A percentile compares a stretch with the other conserved stretches of the same genome.
Conservation (phyloP, 2,329 filamentous ascomycete genomes). For the Diplocarpon mali region DNA sequence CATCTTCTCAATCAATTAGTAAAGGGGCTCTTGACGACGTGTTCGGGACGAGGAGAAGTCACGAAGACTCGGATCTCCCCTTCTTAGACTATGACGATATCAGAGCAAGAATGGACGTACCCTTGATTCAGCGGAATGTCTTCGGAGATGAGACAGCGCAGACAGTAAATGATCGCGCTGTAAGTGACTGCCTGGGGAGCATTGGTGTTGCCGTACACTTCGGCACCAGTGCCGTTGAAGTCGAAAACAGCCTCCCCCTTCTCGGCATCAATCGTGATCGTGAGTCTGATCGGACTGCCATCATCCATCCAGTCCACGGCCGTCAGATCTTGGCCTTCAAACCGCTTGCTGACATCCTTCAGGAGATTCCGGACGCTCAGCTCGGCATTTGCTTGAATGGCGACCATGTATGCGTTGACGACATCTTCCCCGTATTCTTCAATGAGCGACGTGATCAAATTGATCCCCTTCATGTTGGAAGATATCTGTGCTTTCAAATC, state of each 20-base stretch:
- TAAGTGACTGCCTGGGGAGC: conserved; percentile 74
- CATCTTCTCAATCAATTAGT: conserved; percentile 36
- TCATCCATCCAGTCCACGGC: conserved; percentile 83
- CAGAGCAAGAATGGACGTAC: neutral
- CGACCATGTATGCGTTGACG: conserved; percentile 75
- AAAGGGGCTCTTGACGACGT: no score
- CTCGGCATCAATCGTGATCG: conserved; percentile 61
- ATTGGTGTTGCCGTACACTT: conserved; percentile 75
- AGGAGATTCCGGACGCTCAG: conserved; percentile 63
- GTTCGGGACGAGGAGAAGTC: neutral
- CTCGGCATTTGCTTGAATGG: conserved; percentile 73
- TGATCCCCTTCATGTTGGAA: conserved; percentile 77
- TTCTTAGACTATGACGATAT: no score
- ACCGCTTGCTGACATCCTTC: conserved; percentile 57
- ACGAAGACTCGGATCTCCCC: no score
- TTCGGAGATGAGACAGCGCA: conserved; percentile 67
- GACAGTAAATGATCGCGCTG: conserved; percentile 76
- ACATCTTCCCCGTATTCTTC: conserved; percentile 66
- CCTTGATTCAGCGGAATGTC: conserved; percentile 80
- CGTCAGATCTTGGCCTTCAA: conserved; percentile 58
- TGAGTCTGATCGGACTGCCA: conserved; percentile 65
- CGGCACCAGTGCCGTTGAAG: conserved; percentile 66
- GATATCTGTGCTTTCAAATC: conserved; percentile 81
- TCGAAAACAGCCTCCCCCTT: conserved; percentile 71
- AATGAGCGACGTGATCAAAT: conserved; percentile 62